Evolutionary conservation across 2,329 filamentous ascomycete genomes (phyloP), one percentile per base, ranked within the genome.

Genomic region (Talaromyces albobiverticillius): DNA sequence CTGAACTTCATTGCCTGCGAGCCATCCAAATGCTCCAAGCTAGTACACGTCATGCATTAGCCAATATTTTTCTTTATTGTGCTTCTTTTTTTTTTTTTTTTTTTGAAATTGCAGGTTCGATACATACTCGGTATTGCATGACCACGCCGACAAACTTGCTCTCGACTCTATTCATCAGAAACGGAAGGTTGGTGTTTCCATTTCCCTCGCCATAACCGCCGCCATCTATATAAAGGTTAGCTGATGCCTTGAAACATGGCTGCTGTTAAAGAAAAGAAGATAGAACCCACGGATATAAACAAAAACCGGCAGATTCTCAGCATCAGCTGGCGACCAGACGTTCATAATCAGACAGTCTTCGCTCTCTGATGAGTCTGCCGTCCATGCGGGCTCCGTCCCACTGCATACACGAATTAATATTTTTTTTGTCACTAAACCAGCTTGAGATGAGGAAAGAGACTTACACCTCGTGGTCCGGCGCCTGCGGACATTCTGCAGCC

Each of bases 101-200:
- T 6, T 29, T 29, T 29, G 5, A 29, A 10, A 29, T 10, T 10
- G 26, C 5, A 9, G 11, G n/a, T n/a, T 14, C 0, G 8, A 13
- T 14, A 50, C 66, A 55, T 62, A 78, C 72, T 14, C 79, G 63
- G 58, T 81, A 81, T 53, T 81, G 76, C 43, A 81, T 77, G 1
- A 71, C 62, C 16, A 81, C 75, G 16, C 64, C 71, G 23, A 81
- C 62, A 49, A 81, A 81, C 2, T 65, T 67, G 51, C 79, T 73
- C 18, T 69, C 64, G 55, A 77, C 79, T 3, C 69, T 71, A 40
- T 74, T 74, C 45, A 81, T 76, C 22, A 76, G 63, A 2, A 61
- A 43, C 9, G 63, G 64, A 41, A 75, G 51, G 53, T 76, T 71
- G 22, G 68, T 59, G 11, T 58, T 55, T 4, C 69, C 77, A 61